phyloP scores from a whole-genome alignment of 192 early-diverging fungal genomes.

The Gamsiella multidivaricata region DNA sequence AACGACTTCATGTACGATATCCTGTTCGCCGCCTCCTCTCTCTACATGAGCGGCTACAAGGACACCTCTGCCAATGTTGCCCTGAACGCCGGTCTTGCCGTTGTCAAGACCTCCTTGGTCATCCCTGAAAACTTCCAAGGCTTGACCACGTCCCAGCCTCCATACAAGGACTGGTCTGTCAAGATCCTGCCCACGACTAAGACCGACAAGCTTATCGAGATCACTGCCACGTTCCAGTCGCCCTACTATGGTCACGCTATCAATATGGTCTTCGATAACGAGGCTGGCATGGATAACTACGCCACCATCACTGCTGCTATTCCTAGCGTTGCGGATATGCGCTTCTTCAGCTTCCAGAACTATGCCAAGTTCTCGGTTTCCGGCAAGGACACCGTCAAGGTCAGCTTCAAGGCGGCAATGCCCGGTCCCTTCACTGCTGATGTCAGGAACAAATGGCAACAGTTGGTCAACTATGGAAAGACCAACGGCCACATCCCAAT shows the following conservation, averaged over 20 bases:
- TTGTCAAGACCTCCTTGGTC: conserved; percentile 6
- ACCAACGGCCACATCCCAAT: conserved; percentile 22
- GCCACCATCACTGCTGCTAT: not conserved
- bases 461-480: conserved; percentile 16
- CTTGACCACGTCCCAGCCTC: conserved; percentile 25
- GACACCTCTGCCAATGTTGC: conserved; percentile 10
- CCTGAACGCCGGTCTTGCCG: conserved; percentile 27
- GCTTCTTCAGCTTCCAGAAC: conserved; percentile 23
- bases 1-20: conserved; percentile 7
- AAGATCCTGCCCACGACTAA: conserved; percentile 10
- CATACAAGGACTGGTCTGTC: conserved; percentile 39
- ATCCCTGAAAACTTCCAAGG: conserved; percentile 20
- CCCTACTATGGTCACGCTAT: conserved; percentile 35
- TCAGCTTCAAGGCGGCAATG: conserved; percentile 11
- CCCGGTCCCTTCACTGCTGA: not conserved
- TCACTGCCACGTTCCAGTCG: conserved; percentile 45
- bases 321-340: not conserved
- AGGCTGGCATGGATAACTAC: conserved; percentile 4
- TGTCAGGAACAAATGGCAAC: not conserved
- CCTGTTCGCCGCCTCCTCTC: not conserved
- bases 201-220: not conserved
- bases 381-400: conserved; percentile 11
- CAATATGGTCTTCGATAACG: not conserved
- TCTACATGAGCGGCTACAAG: conserved; percentile 7
- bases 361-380: conserved; percentile 7